Percentiles rank a stretch among this genome's conserved stretches.
phyloP scores from a whole-genome alignment of 2,329 filamentous ascomycete genomes.

The Sporothrix humicola region DNA sequence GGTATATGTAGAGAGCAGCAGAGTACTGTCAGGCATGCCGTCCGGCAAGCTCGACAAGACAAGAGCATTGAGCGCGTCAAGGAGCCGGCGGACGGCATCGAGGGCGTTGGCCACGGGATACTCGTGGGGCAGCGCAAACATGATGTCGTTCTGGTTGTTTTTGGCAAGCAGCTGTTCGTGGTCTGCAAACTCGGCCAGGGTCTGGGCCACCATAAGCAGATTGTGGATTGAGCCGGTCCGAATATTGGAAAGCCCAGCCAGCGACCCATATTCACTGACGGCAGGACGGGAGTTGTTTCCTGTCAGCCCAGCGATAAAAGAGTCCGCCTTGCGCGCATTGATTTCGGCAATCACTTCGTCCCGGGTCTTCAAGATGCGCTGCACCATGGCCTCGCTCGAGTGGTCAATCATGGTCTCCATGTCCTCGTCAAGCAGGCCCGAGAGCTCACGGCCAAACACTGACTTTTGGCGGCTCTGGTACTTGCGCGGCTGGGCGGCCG shows the following conservation, averaged over 20 bases:
- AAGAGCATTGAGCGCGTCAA: not conserved
- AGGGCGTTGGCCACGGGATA: not conserved
- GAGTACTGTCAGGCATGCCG: too few species aligned
- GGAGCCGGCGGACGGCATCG: constrained; percentile 5
- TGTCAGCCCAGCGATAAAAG: too few species aligned
- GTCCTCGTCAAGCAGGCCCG: constrained; percentile 60
- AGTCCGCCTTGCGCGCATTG: not conserved
- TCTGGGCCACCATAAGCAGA: not conserved
- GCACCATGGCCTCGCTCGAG: constrained; percentile 59
- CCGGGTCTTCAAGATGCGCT: constrained; percentile 48
- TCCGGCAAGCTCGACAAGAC: not conserved
- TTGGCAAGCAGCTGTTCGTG: not conserved
- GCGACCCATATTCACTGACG: not conserved
- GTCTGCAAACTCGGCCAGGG: not conserved
- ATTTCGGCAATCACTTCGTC: not conserved
- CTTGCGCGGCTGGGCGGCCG: constrained; percentile 26
- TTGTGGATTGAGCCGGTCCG: not conserved
- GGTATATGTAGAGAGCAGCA: not conserved
- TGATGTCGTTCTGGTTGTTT: too few species aligned
- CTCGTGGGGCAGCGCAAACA: too few species aligned
- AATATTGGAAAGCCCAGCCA: not conserved
- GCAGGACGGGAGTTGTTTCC: too few species aligned
- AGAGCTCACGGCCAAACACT: constrained; percentile 54
- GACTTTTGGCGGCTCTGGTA: constrained; percentile 23
- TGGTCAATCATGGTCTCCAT: constrained; percentile 57